Percentiles rank a stretch among this genome's conserved stretches.
These are phyloP conservation scores for Ceratobasidium sp. DNA, from an alignment of 1,284 basidiomycete species.

Conservation along the genomic window DNA sequence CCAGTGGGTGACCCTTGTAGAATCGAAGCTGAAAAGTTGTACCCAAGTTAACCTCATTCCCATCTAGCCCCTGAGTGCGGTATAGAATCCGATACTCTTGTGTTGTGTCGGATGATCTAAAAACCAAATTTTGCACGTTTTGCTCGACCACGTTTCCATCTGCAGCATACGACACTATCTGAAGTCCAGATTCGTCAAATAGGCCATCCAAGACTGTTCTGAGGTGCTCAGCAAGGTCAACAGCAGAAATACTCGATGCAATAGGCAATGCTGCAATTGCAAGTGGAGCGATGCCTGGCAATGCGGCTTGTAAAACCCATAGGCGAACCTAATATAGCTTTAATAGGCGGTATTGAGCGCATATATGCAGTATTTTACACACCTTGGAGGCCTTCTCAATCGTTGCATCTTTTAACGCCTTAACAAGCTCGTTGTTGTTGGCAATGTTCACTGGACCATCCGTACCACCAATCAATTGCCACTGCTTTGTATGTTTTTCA, in stretches of 20 bases:
- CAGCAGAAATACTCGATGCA: slow-evolving; percentile 44
- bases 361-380: slow-evolving; percentile 15
- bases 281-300: slow-evolving; percentile 38
- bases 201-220: slow-evolving; percentile 28
- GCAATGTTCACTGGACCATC: slow-evolving; percentile 45
- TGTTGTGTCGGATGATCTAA: slow-evolving; percentile 5
- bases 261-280: not conserved
- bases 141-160: slow-evolving; percentile 53
- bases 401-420: not conserved
- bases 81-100: slow-evolving; percentile 32
- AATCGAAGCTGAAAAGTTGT: not conserved
- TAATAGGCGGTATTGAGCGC: not conserved
- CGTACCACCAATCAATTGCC: slow-evolving; percentile 50
- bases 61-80: not conserved
- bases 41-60: not conserved
- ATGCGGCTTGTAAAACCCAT: slow-evolving; percentile 48
- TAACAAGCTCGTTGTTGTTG: slow-evolving; percentile 46
- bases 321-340: not conserved
- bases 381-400: slow-evolving; percentile 9
- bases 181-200: slow-evolving; percentile 40
- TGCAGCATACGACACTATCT: slow-evolving; percentile 50
- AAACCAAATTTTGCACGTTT: slow-evolving; percentile 46
- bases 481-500: slow-evolving; percentile 43
- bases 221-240: not conserved
- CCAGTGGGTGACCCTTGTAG: slow-evolving; percentile 44